Conservation (phyloP, 768 basidiomycete species). For the Boletus tomentosulus region DNA sequence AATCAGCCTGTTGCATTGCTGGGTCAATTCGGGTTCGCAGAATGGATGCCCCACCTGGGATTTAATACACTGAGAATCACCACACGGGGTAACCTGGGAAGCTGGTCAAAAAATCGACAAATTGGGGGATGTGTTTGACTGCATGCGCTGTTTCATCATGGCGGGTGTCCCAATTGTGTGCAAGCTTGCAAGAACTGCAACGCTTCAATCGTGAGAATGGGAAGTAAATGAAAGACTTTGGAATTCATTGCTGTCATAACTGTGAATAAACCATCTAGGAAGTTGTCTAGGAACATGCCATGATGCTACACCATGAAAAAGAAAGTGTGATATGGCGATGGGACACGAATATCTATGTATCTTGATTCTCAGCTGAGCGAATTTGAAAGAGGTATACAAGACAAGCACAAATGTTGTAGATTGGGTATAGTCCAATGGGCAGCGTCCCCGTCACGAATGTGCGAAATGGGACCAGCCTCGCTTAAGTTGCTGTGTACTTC, state of each 20-base stretch:
- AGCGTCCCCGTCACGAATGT: neutral
- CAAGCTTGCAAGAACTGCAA: no score
- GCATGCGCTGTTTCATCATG: no score
- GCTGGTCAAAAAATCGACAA: neutral
- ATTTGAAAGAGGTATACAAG: conserved; percentile 1
- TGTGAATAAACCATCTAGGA: conserved; percentile 1
- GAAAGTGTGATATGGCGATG: conserved; percentile 2
- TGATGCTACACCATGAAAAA: conserved; percentile 4
- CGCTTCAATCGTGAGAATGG: neutral
- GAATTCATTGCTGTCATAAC: neutral
- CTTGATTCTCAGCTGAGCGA: neutral
- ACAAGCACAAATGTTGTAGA: neutral
- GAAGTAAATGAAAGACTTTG: neutral
- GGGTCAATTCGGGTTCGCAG: neutral
- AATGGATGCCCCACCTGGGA: neutral
- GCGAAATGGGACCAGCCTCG: conserved; percentile 43
- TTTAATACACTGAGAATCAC: neutral
- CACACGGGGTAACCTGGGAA: neutral
- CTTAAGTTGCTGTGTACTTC: conserved; percentile 59
- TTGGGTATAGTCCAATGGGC: neutral
- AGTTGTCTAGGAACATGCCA: conserved; percentile 9
- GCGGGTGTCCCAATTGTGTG: no score
- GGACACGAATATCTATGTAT: conserved; percentile 7
- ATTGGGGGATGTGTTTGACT: neutral
- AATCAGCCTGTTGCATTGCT: neutral